These are phyloP conservation scores for Vaccinium myrtillus DNA, from an alignment of 148 eudicot species.

Conservation along the genomic window DNA sequence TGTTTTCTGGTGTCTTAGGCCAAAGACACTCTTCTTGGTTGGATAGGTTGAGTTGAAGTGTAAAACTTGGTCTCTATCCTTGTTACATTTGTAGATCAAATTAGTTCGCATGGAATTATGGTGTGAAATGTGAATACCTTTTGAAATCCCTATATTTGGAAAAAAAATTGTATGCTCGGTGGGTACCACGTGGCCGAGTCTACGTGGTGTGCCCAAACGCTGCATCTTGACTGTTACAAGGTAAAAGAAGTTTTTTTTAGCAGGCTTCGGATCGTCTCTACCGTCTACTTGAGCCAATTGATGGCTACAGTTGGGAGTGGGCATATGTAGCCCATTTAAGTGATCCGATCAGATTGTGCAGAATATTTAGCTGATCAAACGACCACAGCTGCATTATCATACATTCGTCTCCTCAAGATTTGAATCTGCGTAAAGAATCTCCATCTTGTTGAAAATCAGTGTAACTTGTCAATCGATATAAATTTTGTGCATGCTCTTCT, in stretches of 20 bases:
- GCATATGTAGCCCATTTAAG: neutral
- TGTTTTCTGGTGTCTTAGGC: constrained; percentile 1
- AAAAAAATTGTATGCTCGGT: too few relatives aligned
- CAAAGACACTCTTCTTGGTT: neutral
- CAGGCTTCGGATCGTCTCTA: neutral
- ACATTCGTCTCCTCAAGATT: too few relatives aligned
- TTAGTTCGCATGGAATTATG: neutral
- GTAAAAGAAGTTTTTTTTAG: neutral
- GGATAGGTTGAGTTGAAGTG: neutral
- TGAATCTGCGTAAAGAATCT: too few relatives aligned
- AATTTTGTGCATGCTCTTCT: too few relatives aligned
- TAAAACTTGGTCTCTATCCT: neutral
- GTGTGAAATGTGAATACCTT: neutral
- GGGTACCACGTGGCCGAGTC: too few relatives aligned
- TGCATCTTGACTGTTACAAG: neutral
- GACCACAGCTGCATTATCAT: too few relatives aligned
- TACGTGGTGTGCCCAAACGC: too few relatives aligned
- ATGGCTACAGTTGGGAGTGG: neutral
- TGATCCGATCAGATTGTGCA: too few relatives aligned
- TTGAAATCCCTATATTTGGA: neutral
- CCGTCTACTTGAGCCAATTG: too few relatives aligned
- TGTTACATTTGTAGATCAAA: neutral
- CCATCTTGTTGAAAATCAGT: too few relatives aligned
- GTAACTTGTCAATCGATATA: too few relatives aligned
- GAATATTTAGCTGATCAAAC: too few relatives aligned